Base-by-base conservation (phyloP, 345 rosid genomes). In the Iberis pinnata region DNA sequence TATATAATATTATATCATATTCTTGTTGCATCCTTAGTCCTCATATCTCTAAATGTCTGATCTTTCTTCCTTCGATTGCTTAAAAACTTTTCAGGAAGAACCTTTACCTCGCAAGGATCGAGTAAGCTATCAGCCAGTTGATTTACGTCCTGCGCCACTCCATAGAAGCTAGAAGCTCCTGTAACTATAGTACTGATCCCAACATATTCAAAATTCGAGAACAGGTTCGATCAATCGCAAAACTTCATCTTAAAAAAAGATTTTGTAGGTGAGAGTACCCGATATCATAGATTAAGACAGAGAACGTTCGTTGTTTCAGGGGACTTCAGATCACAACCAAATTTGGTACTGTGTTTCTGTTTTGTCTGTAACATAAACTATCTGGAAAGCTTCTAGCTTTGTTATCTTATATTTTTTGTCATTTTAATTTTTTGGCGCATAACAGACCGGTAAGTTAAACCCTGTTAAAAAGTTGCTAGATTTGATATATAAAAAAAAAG, bases 131-230 rank as follows among this genome's bases (percentile, higher is more conserved):
- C 81, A 78, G 61, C 82, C 96, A 18, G 15, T 84, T 63, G 87
- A 90, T 59, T 46, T 90, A 64, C 84, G 81, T 63, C 80, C 95
- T 56, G 95, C 95, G 5, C 92, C 85, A 1, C 84, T 84, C 25
- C 92, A 84, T 61, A 75, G 92, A 71, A 52, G 87, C 70, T 80
- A 67, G 61, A 29, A 53, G 33, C 38, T 1, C 49, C 41, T 18
- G 49, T 18, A 29, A 39, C 32, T 9, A 5, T 9, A 27, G 7
- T 7, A 46, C 9, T 50, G 56, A 39, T 39, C 29, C 19, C 32
- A 49, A n/a, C 22, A 22, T 31, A 41, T 27, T 27, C 32, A 27
- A 32, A 7, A 32, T 9, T 32, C 37, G 11, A 32, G 32, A 27
- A 8, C 32, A 27, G 32, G 32, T 27, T 8, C 9, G 32, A 27